Conservation (phyloP, 306 rosid genomes). For the Pachyrhizus erosus region DNA sequence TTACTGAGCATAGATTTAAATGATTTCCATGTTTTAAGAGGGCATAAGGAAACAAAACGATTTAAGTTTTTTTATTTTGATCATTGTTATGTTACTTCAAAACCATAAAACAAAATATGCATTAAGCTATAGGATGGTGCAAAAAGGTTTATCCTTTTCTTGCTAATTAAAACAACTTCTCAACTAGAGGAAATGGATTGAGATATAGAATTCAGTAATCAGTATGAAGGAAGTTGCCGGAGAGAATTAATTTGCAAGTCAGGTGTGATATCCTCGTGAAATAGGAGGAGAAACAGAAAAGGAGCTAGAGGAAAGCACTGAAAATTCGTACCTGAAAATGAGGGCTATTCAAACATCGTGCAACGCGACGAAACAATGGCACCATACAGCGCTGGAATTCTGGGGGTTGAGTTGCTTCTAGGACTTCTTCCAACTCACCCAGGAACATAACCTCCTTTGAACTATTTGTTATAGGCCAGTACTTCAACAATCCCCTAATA, state of each 20-base stretch:
- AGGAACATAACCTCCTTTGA: slow-evolving; percentile 87
- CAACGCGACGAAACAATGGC: slow-evolving; percentile 70
- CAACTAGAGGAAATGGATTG: slow-evolving; percentile 29
- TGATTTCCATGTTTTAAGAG: slow-evolving; percentile 17
- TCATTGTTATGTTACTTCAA: slow-evolving; percentile 15
- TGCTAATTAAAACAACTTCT: slow-evolving; percentile 12
- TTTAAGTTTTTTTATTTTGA: slow-evolving; percentile 1
- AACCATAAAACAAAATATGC: slow-evolving; percentile 21
- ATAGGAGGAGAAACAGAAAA: not conserved
- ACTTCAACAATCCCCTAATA: slow-evolving; percentile 81
- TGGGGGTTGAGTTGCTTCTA: slow-evolving; percentile 82
- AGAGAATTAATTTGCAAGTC: not conserved
- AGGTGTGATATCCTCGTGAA: not conserved
- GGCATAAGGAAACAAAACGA: slow-evolving; percentile 11
- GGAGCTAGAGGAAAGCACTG: slow-evolving; percentile 10
- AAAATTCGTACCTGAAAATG: slow-evolving; percentile 76
- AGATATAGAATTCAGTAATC: not conserved
- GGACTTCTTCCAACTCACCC: slow-evolving; percentile 80
- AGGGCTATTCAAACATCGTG: slow-evolving; percentile 72
- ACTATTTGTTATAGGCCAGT: slow-evolving; percentile 92
- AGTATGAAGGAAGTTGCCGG: not conserved
- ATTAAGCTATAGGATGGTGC: not conserved
- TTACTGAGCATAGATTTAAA: not conserved
- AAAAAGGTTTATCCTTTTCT: slow-evolving; percentile 1
- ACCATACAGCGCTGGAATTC: slow-evolving; percentile 90